Percentiles rank a stretch among this genome's conserved stretches.
Conservation (phyloP, 2,329 filamentous ascomycete species). For the Diaporthe capsici region DNA sequence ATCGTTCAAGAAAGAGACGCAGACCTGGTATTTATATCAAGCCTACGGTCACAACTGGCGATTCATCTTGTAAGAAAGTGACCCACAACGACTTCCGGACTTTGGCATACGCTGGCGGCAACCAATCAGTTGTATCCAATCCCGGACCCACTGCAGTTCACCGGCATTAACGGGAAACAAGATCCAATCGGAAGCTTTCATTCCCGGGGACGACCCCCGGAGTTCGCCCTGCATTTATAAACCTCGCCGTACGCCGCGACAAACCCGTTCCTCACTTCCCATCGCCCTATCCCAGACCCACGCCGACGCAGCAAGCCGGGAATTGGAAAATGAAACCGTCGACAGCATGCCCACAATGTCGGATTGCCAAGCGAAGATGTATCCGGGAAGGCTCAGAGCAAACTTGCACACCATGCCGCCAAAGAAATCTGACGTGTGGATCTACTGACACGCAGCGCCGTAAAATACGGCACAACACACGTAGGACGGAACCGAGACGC, state of each 20-base stretch:
- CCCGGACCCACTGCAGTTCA: neutral
- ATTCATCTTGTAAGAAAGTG: too few species aligned
- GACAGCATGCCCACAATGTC: slow-evolving; percentile 6
- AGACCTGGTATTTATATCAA: neutral
- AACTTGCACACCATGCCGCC: neutral
- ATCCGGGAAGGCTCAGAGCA: neutral
- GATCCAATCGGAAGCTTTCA: neutral
- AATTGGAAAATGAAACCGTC: neutral
- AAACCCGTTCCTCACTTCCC: neutral
- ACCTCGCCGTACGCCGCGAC: neutral
- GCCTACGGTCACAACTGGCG: neutral
- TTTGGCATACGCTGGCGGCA: neutral
- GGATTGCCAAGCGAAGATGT: neutral
- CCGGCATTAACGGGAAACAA: neutral
- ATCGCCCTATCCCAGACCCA: neutral
- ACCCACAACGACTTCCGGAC: neutral
- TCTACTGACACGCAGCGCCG: neutral
- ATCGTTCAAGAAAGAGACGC: neutral
- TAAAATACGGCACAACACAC: neutral
- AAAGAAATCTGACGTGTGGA: neutral
- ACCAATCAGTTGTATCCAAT: neutral
- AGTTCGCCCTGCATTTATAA: neutral
- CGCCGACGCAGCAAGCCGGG: neutral
- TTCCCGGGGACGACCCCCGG: neutral
- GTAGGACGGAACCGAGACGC: neutral